Conservation (phyloP, 257 asterid genomes). For the Datura wrightii region DNA sequence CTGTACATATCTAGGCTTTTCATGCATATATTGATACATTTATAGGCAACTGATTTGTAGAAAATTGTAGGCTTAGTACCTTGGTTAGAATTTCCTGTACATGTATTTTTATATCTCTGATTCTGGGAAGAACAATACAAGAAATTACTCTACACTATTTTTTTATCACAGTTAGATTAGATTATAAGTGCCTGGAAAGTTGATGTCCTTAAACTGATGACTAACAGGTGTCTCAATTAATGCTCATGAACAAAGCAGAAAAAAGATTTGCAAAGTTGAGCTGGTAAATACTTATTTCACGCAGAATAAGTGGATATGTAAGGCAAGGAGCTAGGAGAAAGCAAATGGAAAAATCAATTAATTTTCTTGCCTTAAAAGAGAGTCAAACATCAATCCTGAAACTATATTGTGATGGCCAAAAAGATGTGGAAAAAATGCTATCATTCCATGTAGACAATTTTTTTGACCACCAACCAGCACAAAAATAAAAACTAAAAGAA, state of each 20-base stretch:
- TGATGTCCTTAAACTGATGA: constrained; percentile 22
- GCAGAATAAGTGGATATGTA: background rate
- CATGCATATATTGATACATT: background rate
- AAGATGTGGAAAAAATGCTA: background rate
- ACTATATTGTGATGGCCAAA: constrained; percentile 15
- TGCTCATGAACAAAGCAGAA: constrained; percentile 6
- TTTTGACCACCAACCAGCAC: background rate
- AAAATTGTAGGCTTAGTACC: background rate
- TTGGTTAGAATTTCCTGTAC: background rate
- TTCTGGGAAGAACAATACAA: background rate
- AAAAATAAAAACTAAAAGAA: constrained; percentile 2
- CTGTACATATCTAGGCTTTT: background rate
- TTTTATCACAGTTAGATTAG: background rate
- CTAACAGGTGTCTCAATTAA: constrained; percentile 15
- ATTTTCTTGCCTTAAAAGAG: constrained; percentile 19
- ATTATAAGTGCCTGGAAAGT: constrained; percentile 6
- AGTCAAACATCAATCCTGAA: background rate
- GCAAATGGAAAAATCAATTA: background rate
- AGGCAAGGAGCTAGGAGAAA: constrained; percentile 25
- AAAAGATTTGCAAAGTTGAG: constrained; percentile 7
- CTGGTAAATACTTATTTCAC: background rate
- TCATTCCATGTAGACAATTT: background rate
- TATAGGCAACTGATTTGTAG: constrained; percentile 7
- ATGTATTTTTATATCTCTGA: constrained; percentile 14
- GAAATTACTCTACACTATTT: background rate